Conservation (phyloP, 106 monocot genomes). For the Dendrobium chrysotoxum region DNA sequence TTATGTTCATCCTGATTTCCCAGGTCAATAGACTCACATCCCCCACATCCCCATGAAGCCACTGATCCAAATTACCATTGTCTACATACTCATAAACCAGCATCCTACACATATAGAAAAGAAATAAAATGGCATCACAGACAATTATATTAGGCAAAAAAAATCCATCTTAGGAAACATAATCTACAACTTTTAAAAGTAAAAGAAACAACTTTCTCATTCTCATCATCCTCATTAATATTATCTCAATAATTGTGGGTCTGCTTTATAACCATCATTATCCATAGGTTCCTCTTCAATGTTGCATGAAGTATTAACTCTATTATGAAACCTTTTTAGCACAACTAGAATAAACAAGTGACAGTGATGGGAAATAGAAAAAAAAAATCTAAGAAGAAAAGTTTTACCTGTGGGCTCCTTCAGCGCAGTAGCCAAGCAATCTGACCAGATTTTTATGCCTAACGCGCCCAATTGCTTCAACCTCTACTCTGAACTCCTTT, state of each 20-base stretch:
- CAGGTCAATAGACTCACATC: slow-evolving; percentile 30
- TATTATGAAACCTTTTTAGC: too few relatives aligned
- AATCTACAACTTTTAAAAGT: too few relatives aligned
- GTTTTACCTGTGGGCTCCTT: slow-evolving; percentile 25
- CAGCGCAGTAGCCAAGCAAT: slow-evolving; percentile 31
- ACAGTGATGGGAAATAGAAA: too few relatives aligned
- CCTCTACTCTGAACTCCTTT: slow-evolving; percentile 34
- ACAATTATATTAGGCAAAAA: not conserved
- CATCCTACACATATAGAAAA: not conserved
- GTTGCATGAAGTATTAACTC: too few relatives aligned
- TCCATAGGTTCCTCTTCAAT: too few relatives aligned
- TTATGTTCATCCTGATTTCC: not conserved
- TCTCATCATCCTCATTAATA: too few relatives aligned
- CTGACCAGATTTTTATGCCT: slow-evolving; percentile 37
- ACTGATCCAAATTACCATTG: slow-evolving; percentile 39
- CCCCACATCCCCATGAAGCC: slow-evolving; percentile 34
- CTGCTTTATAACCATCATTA: too few relatives aligned
- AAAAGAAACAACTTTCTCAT: too few relatives aligned
- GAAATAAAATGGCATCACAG: slow-evolving; percentile 31
- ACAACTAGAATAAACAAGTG: too few relatives aligned
- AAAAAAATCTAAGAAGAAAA: too few relatives aligned
- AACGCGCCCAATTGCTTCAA: slow-evolving; percentile 29
- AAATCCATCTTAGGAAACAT: too few relatives aligned
- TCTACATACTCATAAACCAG: not conserved
- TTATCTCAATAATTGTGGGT: too few relatives aligned